Evolutionary conservation across 352 stramenopile species (phyloP), one percentile per base, ranked within the genome.

Genomic region (Thalassiosira sp.): DNA sequence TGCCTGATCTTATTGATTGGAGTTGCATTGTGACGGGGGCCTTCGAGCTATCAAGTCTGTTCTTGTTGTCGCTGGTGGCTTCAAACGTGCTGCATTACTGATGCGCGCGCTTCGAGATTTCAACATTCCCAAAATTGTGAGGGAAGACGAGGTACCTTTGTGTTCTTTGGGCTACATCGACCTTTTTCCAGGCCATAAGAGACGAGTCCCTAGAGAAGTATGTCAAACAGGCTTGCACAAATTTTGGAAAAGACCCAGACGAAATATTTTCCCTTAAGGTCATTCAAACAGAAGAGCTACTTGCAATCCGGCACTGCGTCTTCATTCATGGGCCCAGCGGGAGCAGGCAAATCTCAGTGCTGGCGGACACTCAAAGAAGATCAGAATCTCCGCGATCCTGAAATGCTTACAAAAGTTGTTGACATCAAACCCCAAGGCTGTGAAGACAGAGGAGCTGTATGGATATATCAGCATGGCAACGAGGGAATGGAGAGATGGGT

Each of bases 401-500:
- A 98, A 60, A 93, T 95, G 2, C 88, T 93, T 33, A 97, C 92
- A 7, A 94, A 98, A 13, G 94, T 90, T 42, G 94, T 98, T 65
- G 97, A 91, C 11, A 86, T 98, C 0, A 98, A n/a, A 98, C 75
- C 95, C 95, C 0, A 98, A 98, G 76, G 75, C 94, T 13, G 93
- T 98, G 10, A 95, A 89, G 10, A 92, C 91, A 0, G 92, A 97
- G 49, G 94, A 97, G 61, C 73, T 97, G 6, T 97, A 97, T 68
- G 94, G 95, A 16, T 97, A 94, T 81, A 98, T 98, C 92, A 98
- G 94, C 8, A 86, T 98, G 5, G 91, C 95, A 20, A 92, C 72
- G 61, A 97, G 97, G 49, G 95, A 98, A 82, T 98, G 95, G 95
- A 97, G 96, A 82, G 95, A 98, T 79, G 95, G 95, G 20, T 91